These are phyloP conservation scores for Allium cepa DNA, from an alignment of 106 monocot species.

Conservation along the genomic window DNA sequence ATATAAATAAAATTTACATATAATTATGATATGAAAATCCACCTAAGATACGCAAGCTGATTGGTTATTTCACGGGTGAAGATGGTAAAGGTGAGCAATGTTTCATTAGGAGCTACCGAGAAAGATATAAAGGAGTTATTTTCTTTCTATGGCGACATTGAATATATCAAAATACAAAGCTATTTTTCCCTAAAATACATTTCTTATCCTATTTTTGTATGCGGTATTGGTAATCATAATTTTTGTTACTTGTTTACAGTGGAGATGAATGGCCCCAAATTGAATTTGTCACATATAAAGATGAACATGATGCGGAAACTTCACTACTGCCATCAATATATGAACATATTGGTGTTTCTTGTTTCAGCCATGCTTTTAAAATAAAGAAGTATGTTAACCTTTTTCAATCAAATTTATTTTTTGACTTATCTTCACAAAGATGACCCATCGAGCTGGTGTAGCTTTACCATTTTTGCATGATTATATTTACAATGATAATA, in stretches of 20 bases:
- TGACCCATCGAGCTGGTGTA: no score
- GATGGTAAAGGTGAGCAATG: conserved; percentile 25
- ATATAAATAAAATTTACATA: not conserved
- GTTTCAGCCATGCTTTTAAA: no score
- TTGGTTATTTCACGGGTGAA: conserved; percentile 8
- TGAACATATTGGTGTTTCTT: no score
- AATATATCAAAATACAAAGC: conserved; percentile 18
- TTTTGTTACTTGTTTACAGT: conserved; percentile 14
- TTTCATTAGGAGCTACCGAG: conserved; percentile 20
- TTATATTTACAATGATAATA: no score
- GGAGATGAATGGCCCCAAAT: conserved; percentile 30
- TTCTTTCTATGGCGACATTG: conserved; percentile 24
- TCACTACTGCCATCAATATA: conserved; percentile 30
- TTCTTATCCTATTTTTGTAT: not conserved
- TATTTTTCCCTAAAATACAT: not conserved
- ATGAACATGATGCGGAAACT: conserved; percentile 35
- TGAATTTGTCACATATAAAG: conserved; percentile 32
- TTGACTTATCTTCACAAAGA: no score
- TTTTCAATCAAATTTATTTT: no score
- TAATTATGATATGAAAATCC: not conserved
- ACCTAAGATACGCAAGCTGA: not conserved
- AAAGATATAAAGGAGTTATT: conserved; percentile 24
- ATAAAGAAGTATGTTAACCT: no score
- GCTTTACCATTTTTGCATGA: no score
- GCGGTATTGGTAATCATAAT: not conserved